Evolutionary conservation across 208 protist genomes (phyloP), one percentile per base, ranked within the genome.

Genomic region (Trypanosoma cruzi): DNA sequence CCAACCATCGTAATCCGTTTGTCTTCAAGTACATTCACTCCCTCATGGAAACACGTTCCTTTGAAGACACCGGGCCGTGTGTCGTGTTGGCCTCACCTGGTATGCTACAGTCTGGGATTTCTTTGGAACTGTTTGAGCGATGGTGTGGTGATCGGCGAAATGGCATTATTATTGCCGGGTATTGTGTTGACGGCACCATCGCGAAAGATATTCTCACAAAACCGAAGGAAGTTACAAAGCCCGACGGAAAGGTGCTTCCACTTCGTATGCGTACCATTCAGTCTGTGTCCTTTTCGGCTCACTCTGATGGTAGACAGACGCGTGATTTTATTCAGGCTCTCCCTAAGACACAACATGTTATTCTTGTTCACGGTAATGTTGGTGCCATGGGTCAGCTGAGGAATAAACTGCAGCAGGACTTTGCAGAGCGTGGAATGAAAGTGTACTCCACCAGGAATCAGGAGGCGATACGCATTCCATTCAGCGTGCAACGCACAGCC

Each of bases 61-160:
- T 99, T 67, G 92, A 98, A 56, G 93, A 98, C 75, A 88, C 71
- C 49, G 93, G 95, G n/a, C 96, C 96, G 18, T 98, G 88, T 55
- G 95, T 99, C 13, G 95, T 99, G 56, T 77, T 98, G 14, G 97
- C 97, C 4, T 97, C 90, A 18, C 97, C 98, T 32, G 98, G 98
- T 58, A 99, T 99, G 92, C 68, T 99, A 32, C 97, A 99, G 72
- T 97, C 82, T 24, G 99, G 99, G 29, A 77, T 99, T 40, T 99
- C 97, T 11, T 83, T 99, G 1, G 89, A 99, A 67, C 81, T 99
- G 4, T 99, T 99, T 70, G 99, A 99, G 71, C 73, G 85, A 32
- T 99, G 99, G 98, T 99, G 97, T 72, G 75, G 90, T 0, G 92
- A 99, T 71, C 57, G 82, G 24, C 88, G 88, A 53, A 99, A 99